These are phyloP conservation scores for Coelastrella sp. DNA, from an alignment of 139 green algal species.

Conservation along the genomic window DNA sequence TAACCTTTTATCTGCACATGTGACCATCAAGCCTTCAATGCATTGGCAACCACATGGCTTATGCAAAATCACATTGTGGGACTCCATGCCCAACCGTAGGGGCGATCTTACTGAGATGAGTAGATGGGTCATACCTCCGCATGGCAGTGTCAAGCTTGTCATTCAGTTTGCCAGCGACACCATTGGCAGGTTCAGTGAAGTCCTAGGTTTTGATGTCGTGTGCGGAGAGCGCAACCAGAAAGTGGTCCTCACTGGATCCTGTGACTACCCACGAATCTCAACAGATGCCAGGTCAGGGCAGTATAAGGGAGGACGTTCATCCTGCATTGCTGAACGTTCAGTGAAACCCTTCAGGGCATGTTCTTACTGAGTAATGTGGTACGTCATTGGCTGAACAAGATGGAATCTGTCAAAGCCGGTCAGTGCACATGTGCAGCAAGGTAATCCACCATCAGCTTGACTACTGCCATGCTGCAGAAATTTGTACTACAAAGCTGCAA, in stretches of 20 bases:
- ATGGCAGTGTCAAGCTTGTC: slow-evolving; percentile 59
- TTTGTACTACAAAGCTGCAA: slow-evolving; percentile 75
- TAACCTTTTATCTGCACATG: too few relatives aligned
- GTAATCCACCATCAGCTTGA: neutral
- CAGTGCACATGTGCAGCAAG: neutral
- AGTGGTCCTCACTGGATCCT: slow-evolving; percentile 60
- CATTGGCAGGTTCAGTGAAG: slow-evolving; percentile 67
- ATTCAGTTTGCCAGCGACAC: slow-evolving; percentile 73
- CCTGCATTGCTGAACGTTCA: neutral
- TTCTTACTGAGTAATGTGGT: too few relatives aligned
- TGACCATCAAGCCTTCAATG: too few relatives aligned
- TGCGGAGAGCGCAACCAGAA: slow-evolving; percentile 59
- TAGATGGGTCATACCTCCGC: slow-evolving; percentile 73
- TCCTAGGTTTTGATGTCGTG: slow-evolving; percentile 75
- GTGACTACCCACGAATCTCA: slow-evolving; percentile 79
- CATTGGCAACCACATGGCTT: too few relatives aligned
- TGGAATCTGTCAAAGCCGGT: too few relatives aligned
- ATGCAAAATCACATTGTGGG: too few relatives aligned
- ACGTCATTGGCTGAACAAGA: too few relatives aligned
- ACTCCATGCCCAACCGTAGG: slow-evolving; percentile 4
- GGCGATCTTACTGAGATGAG: slow-evolving; percentile 36
- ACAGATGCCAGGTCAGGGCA: slow-evolving; percentile 61
- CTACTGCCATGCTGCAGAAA: slow-evolving; percentile 53
- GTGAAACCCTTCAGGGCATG: neutral
- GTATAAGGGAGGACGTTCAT: too few relatives aligned